Evolutionary conservation across 768 basidiomycete species (phyloP).

Genomic region (Hortiboletus campestris): DNA sequence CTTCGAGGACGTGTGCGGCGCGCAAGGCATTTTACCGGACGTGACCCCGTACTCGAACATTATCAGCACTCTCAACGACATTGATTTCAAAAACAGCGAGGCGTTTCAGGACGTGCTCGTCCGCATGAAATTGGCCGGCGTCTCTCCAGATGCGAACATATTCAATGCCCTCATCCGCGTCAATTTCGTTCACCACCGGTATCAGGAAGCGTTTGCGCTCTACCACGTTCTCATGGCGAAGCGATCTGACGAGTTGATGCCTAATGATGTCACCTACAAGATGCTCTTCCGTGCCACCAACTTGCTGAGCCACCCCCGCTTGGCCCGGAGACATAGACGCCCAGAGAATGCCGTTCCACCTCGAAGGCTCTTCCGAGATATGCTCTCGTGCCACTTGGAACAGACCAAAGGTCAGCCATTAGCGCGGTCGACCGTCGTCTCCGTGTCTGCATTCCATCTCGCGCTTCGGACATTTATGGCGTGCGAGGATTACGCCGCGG

Average conservation of each 20-base stretch:
- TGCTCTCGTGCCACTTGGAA: slow-evolving; percentile 37
- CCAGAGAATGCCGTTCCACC: slow-evolving; percentile 31
- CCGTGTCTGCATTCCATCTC: slow-evolving; percentile 38
- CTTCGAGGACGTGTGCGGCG: slow-evolving; percentile 23
- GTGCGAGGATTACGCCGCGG: slow-evolving; percentile 47
- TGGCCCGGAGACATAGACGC: slow-evolving; percentile 23
- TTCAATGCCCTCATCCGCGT: slow-evolving; percentile 49
- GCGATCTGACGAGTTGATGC: slow-evolving; percentile 28
- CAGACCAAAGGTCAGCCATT: slow-evolving; percentile 15
- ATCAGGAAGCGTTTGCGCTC: slow-evolving; percentile 40
- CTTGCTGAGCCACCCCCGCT: slow-evolving; percentile 15
- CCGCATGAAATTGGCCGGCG: slow-evolving; percentile 38
- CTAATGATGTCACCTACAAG: slow-evolving; percentile 47
- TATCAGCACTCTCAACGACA: slow-evolving; percentile 36
- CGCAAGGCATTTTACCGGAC: slow-evolving; percentile 12
- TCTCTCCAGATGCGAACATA: slow-evolving; percentile 39
- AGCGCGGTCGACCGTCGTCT: slow-evolving; percentile 27
- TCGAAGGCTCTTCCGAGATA: slow-evolving; percentile 45
- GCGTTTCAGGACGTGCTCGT: slow-evolving; percentile 38
- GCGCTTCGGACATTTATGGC: slow-evolving; percentile 46
- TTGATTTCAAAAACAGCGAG: slow-evolving; percentile 27
- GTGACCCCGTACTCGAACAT: slow-evolving; percentile 39
- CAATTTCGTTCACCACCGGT: slow-evolving; percentile 33
- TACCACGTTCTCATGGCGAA: slow-evolving; percentile 41
- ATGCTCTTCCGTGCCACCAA: slow-evolving; percentile 38